Percentiles rank a stretch among this genome's conserved stretches.
Evolutionary conservation across 352 stramenopile genomes (phyloP).

Genomic region (Pythium pectinolyticum): DNA sequence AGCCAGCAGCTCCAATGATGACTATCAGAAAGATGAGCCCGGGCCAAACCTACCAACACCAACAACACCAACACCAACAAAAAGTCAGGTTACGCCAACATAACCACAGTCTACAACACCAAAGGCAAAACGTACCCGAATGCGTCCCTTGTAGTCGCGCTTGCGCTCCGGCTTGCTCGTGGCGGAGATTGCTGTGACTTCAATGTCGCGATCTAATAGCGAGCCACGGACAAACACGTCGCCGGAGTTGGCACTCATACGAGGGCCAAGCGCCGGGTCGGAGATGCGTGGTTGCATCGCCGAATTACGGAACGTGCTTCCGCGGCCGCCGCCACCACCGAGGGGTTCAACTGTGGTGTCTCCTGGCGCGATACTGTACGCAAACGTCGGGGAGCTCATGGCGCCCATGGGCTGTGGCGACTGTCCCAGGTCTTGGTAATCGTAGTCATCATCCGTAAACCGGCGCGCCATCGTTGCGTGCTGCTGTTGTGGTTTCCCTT

Average conservation of each 20-base stretch:
- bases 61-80: conserved; percentile 5
- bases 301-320: conserved; percentile 4
- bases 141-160: conserved; percentile 49
- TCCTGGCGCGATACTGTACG: not conserved
- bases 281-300: conserved; percentile 3
- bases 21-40: conserved; percentile 24
- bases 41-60: conserved; percentile 25
- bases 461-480: not conserved
- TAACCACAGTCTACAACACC: not conserved
- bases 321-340: not conserved
- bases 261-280: not conserved
- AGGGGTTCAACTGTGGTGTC: not conserved
- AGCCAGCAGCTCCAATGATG: conserved; percentile 15
- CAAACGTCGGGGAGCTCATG: conserved; percentile 7
- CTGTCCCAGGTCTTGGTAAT: not conserved
- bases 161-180: conserved; percentile 19
- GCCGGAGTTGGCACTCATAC: conserved; percentile 1
- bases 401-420: not conserved
- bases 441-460: not conserved
- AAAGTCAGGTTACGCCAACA: not conserved
- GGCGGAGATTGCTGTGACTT: conserved; percentile 20
- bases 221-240: conserved; percentile 46
- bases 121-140: conserved; percentile 46
- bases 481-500: not conserved
- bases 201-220: conserved; percentile 50